Evolutionary conservation across 2,329 filamentous ascomycete species (phyloP).

Genomic region (Botrytis sinoallii): DNA sequence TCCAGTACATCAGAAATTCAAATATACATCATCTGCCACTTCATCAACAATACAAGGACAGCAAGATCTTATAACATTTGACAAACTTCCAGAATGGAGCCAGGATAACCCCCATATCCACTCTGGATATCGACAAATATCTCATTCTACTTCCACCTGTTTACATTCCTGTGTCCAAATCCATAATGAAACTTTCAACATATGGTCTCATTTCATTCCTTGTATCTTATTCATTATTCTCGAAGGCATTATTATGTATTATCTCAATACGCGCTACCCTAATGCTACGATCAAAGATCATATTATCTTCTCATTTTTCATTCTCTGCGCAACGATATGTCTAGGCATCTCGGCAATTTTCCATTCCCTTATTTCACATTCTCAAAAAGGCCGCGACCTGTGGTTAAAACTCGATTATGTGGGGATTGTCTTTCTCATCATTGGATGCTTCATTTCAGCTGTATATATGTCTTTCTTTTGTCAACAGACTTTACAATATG

Average conservation of each 20-base stretch:
- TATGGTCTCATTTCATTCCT: constrained; percentile 47
- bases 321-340: constrained; percentile 40
- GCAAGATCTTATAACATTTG: constrained; percentile 3
- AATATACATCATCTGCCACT: background rate
- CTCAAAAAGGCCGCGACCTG: constrained; percentile 36
- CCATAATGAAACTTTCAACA: constrained; percentile 46
- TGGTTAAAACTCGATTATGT: constrained; percentile 43
- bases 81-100: constrained; percentile 44
- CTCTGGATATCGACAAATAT: constrained; percentile 45
- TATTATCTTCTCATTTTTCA: constrained; percentile 42
- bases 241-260: constrained; percentile 34
- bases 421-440: constrained; percentile 41
- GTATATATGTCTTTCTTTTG: constrained; percentile 44
- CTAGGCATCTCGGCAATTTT: constrained; percentile 41
- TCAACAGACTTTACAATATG: constrained; percentile 35
- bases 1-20: background rate
- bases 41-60: background rate
- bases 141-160: constrained; percentile 39
- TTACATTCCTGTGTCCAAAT: constrained; percentile 43
- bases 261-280: constrained; percentile 38
- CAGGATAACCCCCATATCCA: constrained; percentile 44
- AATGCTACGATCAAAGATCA: constrained; percentile 38
- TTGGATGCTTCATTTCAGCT: constrained; percentile 42
- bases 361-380: constrained; percentile 44
- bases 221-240: constrained; percentile 40